Evolutionary conservation across 2,329 filamentous ascomycete species (phyloP).

Genomic region (Epichloe coenophiala): DNA sequence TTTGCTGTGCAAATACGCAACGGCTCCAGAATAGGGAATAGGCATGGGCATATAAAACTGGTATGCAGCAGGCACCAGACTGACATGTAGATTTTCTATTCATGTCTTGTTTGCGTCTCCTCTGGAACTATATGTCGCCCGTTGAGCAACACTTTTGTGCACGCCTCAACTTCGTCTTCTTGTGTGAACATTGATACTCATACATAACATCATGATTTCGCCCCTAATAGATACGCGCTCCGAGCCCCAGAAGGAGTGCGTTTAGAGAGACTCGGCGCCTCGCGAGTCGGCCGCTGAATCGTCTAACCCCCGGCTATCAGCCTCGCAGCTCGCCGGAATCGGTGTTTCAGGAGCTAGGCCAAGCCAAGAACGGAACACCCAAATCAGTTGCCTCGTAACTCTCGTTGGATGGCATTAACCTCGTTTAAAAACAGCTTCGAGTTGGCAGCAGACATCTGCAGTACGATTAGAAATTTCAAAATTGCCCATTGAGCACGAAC

Average conservation of each 20-base stretch:
- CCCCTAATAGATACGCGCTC: not conserved
- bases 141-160: not conserved
- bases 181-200: not conserved
- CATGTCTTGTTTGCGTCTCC: no score
- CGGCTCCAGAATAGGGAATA: no score
- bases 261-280: no score
- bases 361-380: not conserved
- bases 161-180: not conserved
- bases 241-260: no score
- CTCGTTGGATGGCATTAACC: conserved; percentile 34
- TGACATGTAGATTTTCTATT: no score
- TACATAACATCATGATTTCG: not conserved
- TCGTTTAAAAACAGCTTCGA: conserved; percentile 39
- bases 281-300: no score
- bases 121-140: not conserved
- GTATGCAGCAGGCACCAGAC: no score
- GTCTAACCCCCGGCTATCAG: no score
- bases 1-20: no score
- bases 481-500: not conserved
- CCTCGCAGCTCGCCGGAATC: not conserved
- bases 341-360: not conserved
- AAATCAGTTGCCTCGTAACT: conserved; percentile 28
- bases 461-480: conserved; percentile 1
- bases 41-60: no score
- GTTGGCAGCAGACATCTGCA: conserved; percentile 39